Evolutionary conservation across 2,329 filamentous ascomycete species (phyloP).

Genomic region (Aspergillus fumigatiaffinis): DNA sequence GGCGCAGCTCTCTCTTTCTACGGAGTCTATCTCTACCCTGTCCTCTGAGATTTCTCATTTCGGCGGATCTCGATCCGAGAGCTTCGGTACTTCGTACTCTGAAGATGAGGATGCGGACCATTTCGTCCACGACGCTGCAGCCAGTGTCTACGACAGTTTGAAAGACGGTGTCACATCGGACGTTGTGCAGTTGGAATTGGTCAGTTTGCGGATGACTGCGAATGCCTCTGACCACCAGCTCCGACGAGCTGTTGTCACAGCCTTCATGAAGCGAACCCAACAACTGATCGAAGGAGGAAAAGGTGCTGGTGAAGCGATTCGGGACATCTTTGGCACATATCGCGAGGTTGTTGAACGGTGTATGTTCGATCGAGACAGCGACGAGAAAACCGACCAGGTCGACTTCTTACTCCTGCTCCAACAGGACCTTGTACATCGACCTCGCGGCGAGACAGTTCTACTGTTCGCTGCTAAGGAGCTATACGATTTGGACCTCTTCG

Average conservation of each 20-base stretch:
- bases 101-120: conserved; percentile 56
- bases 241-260: conserved; percentile 76
- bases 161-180: conserved; percentile 67
- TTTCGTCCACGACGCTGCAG: conserved; percentile 84
- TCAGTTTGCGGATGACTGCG: conserved; percentile 83
- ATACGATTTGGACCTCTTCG: conserved; percentile 77
- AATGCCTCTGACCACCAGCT: conserved; percentile 89
- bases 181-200: conserved; percentile 91
- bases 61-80: conserved; percentile 59
- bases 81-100: conserved; percentile 70
- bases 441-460: conserved; percentile 64
- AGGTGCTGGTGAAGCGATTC: conserved; percentile 62
- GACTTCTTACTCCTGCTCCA: conserved; percentile 82
- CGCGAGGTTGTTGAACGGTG: conserved; percentile 58
- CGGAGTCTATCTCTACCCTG: conserved; percentile 61
- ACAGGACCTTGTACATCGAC: conserved; percentile 65
- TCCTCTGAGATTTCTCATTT: conserved; percentile 51
- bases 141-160: conserved; percentile 81
- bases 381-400: conserved; percentile 65
- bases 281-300: conserved; percentile 60
- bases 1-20: conserved; percentile 43
- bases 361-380: conserved; percentile 54
- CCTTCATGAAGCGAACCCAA: conserved; percentile 76
- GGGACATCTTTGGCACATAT: conserved; percentile 60
- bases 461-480: conserved; percentile 78